Evolutionary conservation across 352 stramenopile genomes (phyloP).

Genomic region (Peronospora belbahrii): DNA sequence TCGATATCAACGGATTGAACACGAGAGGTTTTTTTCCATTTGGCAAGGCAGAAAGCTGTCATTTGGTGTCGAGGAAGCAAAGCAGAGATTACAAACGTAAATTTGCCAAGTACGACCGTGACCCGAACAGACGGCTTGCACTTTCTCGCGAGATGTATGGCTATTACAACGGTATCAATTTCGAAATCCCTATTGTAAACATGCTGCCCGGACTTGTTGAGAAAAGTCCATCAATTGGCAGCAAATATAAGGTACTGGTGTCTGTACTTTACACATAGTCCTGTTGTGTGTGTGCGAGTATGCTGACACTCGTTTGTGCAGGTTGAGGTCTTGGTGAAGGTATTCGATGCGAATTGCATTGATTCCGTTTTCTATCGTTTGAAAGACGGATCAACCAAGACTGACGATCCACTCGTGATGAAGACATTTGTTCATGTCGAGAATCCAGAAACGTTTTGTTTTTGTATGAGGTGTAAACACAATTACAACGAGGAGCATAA

Average conservation of each 20-base stretch:
- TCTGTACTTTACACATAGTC: too few relatives aligned
- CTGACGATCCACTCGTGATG: slow-evolving; percentile 7
- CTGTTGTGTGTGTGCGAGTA: slow-evolving; percentile 1
- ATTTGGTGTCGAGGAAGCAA: slow-evolving; percentile 5
- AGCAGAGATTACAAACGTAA: slow-evolving; percentile 1
- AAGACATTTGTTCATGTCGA: slow-evolving; percentile 8
- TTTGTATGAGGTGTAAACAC: slow-evolving; percentile 2
- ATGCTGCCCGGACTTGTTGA: slow-evolving; percentile 7
- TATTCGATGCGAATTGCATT: slow-evolving; percentile 4
- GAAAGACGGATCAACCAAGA: slow-evolving; percentile 12
- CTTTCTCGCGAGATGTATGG: slow-evolving; percentile 6
- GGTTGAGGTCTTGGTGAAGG: slow-evolving; percentile 12
- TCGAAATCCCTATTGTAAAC: slow-evolving; percentile 8
- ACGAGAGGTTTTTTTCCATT: neutral
- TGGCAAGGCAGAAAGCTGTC: slow-evolving; percentile 7
- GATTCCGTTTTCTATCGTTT: slow-evolving; percentile 9
- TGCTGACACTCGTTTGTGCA: slow-evolving; percentile 2
- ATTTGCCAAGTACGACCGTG: slow-evolving; percentile 1
- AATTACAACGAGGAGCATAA: slow-evolving; percentile 1
- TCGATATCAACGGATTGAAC: slow-evolving; percentile 1
- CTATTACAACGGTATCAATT: slow-evolving; percentile 2
- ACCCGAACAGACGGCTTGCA: slow-evolving; percentile 3
- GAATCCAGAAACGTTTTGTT: slow-evolving; percentile 5
- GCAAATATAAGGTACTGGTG: slow-evolving; percentile 7
- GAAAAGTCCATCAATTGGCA: slow-evolving; percentile 7